Percentiles rank a stretch among this genome's conserved stretches.
These are phyloP conservation scores for Coemansia sp. DNA, from an alignment of 192 early-diverging fungal genomes.

Conservation along the genomic window DNA sequence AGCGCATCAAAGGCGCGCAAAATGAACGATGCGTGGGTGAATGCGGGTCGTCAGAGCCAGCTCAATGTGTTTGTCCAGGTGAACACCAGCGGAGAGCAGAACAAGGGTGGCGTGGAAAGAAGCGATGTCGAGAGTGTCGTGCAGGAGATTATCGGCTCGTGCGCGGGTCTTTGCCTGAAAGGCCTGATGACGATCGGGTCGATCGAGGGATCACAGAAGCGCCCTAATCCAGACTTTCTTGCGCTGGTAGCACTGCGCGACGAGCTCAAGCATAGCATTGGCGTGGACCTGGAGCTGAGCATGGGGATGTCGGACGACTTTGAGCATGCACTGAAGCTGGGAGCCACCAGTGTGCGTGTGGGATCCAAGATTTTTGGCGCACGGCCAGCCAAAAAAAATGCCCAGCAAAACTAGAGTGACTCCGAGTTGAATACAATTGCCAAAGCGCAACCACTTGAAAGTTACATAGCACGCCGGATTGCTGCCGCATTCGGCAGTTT, in stretches of 20 bases:
- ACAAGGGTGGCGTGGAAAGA: slow-evolving; percentile 75
- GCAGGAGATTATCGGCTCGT: slow-evolving; percentile 62
- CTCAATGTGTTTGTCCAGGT: slow-evolving; percentile 89
- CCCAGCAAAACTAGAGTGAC: not conserved
- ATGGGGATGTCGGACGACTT: slow-evolving; percentile 99
- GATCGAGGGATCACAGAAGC: slow-evolving; percentile 38
- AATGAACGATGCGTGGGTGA: slow-evolving; percentile 73
- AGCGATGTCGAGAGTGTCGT: slow-evolving; percentile 57
- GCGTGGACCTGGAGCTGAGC: slow-evolving; percentile 68
- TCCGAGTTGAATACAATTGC: not conserved
- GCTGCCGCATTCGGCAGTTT: not conserved
- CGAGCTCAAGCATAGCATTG: slow-evolving; percentile 18
- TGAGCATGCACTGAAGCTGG: slow-evolving; percentile 76
- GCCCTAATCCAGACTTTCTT: slow-evolving; percentile 56
- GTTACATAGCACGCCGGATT: no score
- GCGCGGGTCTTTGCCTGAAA: slow-evolving; percentile 64
- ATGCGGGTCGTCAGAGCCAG: slow-evolving; percentile 47
- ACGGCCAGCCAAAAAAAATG: slow-evolving; percentile 15
- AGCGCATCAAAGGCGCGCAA: slow-evolving; percentile 76
- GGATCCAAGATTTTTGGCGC: slow-evolving; percentile 90
- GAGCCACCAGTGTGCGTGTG: slow-evolving; percentile 91
- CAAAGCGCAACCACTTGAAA: no score
- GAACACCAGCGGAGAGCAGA: slow-evolving; percentile 90
- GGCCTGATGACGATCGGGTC: slow-evolving; percentile 99
- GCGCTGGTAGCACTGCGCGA: slow-evolving; percentile 38